Evolutionary conservation across 2,329 filamentous ascomycete genomes (phyloP).

Genomic region (Stagonosporopsis vannaccii): DNA sequence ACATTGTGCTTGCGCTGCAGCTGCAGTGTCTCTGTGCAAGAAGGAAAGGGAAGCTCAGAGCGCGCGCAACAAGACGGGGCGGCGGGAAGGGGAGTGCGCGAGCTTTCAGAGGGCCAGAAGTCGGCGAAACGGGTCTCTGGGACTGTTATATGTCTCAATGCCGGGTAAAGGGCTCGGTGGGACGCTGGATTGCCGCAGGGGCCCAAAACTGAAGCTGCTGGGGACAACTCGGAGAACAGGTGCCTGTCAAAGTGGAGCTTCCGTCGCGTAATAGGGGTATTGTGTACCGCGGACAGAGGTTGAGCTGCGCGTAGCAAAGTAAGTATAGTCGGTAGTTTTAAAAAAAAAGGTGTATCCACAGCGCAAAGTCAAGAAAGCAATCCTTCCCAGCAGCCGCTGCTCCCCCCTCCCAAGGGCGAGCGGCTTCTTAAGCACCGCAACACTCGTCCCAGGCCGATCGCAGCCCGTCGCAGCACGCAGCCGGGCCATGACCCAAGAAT

Average conservation of each 20-base stretch:
- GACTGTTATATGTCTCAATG: slow-evolving; percentile 37
- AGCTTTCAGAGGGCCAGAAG: slow-evolving; percentile 12
- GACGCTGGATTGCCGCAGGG: slow-evolving; percentile 38
- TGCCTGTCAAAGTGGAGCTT: slow-evolving; percentile 35
- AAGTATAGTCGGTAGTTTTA: too few species aligned
- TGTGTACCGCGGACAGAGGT: slow-evolving; percentile 2
- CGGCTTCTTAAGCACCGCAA: slow-evolving; percentile 28
- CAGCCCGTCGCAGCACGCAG: slow-evolving; percentile 9
- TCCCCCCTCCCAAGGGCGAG: slow-evolving; percentile 23
- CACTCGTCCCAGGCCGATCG: slow-evolving; percentile 13
- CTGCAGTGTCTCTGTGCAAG: background rate
- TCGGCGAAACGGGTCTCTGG: slow-evolving; percentile 16
- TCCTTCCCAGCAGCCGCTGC: background rate
- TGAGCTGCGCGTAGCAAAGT: slow-evolving; percentile 5
- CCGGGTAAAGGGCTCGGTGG: slow-evolving; percentile 49
- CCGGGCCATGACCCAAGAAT: slow-evolving; percentile 9
- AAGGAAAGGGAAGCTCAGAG: background rate
- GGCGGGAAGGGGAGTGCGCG: background rate
- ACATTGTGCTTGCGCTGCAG: slow-evolving; percentile 46
- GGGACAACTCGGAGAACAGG: slow-evolving; percentile 36
- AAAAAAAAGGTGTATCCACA: background rate
- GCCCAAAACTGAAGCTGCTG: slow-evolving; percentile 35
- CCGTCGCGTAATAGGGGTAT: slow-evolving; percentile 16
- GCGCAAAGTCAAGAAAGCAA: background rate
- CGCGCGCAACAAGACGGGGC: slow-evolving; percentile 11